phyloP scores from a whole-genome alignment of 768 basidiomycete genomes.

The Kwoniella bestiolae region DNA sequence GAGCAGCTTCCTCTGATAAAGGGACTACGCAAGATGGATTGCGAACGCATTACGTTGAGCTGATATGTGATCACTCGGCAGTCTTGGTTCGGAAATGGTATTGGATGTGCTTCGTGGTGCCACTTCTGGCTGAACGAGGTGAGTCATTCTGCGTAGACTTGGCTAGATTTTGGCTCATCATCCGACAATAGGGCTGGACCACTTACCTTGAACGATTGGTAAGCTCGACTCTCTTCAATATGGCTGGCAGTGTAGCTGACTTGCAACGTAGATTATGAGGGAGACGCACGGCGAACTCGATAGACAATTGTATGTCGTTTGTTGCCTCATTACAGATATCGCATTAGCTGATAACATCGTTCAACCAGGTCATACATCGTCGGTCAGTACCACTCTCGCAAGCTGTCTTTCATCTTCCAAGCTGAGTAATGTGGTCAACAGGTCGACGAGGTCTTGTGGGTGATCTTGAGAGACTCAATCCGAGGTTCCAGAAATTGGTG shows the following conservation, averaged over 20 bases:
- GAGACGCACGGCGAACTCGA: slow-evolving; percentile 72
- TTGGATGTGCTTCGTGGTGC: slow-evolving; percentile 57
- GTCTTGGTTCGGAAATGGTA: slow-evolving; percentile 86
- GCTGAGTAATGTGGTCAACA: neutral
- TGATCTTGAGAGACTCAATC: slow-evolving; percentile 67
- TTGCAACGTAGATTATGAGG: slow-evolving; percentile 61
- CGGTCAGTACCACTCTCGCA: slow-evolving; percentile 28
- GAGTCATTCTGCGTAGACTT: neutral
- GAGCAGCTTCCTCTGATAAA: slow-evolving; percentile 3
- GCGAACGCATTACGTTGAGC: neutral
- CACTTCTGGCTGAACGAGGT: slow-evolving; percentile 59
- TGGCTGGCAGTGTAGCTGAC: slow-evolving; percentile 11
- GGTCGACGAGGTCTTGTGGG: slow-evolving; percentile 75
- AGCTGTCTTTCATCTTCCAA: neutral
- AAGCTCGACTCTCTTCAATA: slow-evolving; percentile 2
- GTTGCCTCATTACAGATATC: neutral
- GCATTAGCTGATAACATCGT: neutral
- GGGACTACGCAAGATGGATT: neutral
- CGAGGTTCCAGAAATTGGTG: slow-evolving; percentile 78
- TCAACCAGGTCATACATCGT: slow-evolving; percentile 44
- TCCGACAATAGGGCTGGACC: slow-evolving; percentile 70
- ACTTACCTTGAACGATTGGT: slow-evolving; percentile 83
- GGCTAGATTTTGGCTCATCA: slow-evolving; percentile 6
- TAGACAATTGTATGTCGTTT: slow-evolving; percentile 66
- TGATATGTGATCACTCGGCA: slow-evolving; percentile 63